Conservation (phyloP, 2,329 filamentous ascomycete genomes). For the Nigrospora osmanthi region DNA sequence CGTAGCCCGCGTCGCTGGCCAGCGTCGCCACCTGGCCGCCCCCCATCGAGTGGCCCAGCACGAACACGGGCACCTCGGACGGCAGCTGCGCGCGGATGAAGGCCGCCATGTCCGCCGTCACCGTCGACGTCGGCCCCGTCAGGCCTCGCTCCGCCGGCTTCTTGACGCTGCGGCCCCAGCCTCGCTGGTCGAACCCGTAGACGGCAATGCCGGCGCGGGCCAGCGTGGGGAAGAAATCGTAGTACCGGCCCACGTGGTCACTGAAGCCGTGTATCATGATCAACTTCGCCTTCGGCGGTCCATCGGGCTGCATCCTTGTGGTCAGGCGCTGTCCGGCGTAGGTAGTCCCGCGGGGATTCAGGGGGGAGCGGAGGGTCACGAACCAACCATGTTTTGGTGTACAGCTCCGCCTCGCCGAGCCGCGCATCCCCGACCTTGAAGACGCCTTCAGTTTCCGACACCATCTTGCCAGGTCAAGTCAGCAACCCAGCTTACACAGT, state of each 20-base stretch:
- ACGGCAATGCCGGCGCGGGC: constrained; percentile 67
- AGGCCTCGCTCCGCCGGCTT: constrained; percentile 56
- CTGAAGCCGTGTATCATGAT: constrained; percentile 86
- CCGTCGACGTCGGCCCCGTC: constrained; percentile 64
- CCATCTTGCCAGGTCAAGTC: constrained; percentile 19
- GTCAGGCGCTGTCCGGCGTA: constrained; percentile 1
- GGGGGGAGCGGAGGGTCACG: constrained; percentile 17
- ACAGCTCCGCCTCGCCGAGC: constrained; percentile 23
- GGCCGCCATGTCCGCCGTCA: constrained; percentile 70
- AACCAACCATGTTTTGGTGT: constrained; percentile 53
- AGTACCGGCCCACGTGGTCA: constrained; percentile 75
- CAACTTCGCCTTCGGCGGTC: constrained; percentile 58
- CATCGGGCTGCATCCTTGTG: constrained; percentile 37
- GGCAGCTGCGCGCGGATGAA: constrained; percentile 57
- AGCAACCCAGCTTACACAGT: too few relatives aligned
- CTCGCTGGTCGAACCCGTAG: constrained; percentile 75
- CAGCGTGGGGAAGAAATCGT: constrained; percentile 63
- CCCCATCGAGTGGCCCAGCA: constrained; percentile 90
- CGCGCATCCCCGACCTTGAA: constrained; percentile 35
- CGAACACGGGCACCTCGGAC: constrained; percentile 57
- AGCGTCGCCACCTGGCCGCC: constrained; percentile 67
- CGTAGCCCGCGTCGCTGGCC: constrained; percentile 40
- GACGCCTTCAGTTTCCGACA: constrained; percentile 38
- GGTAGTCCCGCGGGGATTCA: too few relatives aligned
- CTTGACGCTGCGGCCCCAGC: constrained; percentile 72